phyloP scores from a whole-genome alignment of 1,284 basidiomycete genomes.

The Taiwanofungus camphoratus region DNA sequence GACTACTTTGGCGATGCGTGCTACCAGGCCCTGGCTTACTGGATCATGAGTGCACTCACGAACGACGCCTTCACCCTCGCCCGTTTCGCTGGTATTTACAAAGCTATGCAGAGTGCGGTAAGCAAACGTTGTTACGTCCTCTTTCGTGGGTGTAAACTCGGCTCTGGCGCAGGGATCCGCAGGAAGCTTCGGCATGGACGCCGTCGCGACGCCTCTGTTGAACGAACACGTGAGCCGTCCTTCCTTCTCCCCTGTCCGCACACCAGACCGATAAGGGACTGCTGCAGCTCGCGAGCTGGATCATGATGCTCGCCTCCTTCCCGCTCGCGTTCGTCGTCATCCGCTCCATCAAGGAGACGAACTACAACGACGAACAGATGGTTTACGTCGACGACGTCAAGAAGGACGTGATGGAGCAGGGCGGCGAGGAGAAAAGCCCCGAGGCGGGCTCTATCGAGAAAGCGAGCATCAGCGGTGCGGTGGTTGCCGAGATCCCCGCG shows the following conservation, averaged over 20 bases:
- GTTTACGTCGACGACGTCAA: slow-evolving; percentile 29
- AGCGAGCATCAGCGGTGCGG: slow-evolving; percentile 1
- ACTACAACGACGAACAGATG: slow-evolving; percentile 30
- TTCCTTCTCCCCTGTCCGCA: background rate
- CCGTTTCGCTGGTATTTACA: slow-evolving; percentile 37
- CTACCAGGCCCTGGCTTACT: slow-evolving; percentile 36
- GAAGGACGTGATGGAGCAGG: slow-evolving; percentile 18
- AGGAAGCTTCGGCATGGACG: slow-evolving; percentile 45
- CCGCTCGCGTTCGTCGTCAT: slow-evolving; percentile 33
- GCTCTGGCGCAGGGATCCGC: slow-evolving; percentile 25
- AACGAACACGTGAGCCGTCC: slow-evolving; percentile 28
- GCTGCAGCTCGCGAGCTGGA: slow-evolving; percentile 30
- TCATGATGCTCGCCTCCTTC: slow-evolving; percentile 32
- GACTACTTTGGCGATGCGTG: slow-evolving; percentile 34
- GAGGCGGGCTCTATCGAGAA: slow-evolving; percentile 9
- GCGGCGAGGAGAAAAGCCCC: slow-evolving; percentile 1
- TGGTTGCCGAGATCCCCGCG: background rate
- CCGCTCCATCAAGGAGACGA: slow-evolving; percentile 34
- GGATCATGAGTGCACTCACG: slow-evolving; percentile 40
- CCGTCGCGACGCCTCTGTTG: slow-evolving; percentile 33
- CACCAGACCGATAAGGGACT: background rate
- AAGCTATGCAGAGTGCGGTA: slow-evolving; percentile 33
- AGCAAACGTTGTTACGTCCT: no score
- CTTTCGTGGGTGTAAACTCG: background rate
- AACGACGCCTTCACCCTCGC: slow-evolving; percentile 41